A percentile compares a stretch with the other conserved stretches of the same genome.
Conservation (phyloP, 2,329 filamentous ascomycete genomes). For the Diaporthe amygdali region DNA sequence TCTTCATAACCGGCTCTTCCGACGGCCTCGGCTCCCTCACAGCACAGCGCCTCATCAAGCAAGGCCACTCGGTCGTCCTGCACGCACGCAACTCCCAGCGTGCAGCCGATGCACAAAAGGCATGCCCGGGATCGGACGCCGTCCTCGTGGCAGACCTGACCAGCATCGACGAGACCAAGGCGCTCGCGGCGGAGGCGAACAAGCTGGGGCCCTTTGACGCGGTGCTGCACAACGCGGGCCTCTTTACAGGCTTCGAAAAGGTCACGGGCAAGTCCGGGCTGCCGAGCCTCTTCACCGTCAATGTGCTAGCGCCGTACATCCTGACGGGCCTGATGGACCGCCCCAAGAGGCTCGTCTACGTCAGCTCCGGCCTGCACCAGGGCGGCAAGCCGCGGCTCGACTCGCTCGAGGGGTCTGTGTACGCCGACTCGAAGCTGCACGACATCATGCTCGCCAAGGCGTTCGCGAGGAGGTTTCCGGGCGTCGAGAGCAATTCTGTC, state of each 20-base stretch:
- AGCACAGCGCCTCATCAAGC: conserved; percentile 52
- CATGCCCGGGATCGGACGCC: conserved; percentile 54
- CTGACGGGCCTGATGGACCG: conserved; percentile 55
- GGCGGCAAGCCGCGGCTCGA: conserved; percentile 53
- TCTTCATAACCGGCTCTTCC: conserved; percentile 59
- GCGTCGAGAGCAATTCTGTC: conserved; percentile 50
- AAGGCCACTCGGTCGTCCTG: conserved; percentile 60
- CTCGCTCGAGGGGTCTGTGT: conserved; percentile 43
- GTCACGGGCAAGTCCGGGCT: conserved; percentile 41
- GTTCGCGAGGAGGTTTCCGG: conserved; percentile 50
- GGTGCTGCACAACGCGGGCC: conserved; percentile 63
- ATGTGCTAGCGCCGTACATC: conserved; percentile 63
- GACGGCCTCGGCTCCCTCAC: conserved; percentile 61
- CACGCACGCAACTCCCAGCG: conserved; percentile 62
- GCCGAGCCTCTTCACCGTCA: conserved; percentile 58
- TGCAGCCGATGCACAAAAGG: conserved; percentile 51
- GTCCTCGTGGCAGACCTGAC: conserved; percentile 59
- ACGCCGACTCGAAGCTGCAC: conserved; percentile 62
- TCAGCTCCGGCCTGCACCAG: conserved; percentile 56
- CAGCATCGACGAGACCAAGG: conserved; percentile 54
- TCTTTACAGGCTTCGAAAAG: conserved; percentile 44
- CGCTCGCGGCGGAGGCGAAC: conserved; percentile 56
- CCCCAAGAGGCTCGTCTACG: conserved; percentile 54
- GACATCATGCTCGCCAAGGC: conserved; percentile 60
- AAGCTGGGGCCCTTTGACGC: conserved; percentile 55